These are phyloP conservation scores for Cytospora schulzeri DNA, from an alignment of 2,329 filamentous ascomycete species.

Conservation along the genomic window DNA sequence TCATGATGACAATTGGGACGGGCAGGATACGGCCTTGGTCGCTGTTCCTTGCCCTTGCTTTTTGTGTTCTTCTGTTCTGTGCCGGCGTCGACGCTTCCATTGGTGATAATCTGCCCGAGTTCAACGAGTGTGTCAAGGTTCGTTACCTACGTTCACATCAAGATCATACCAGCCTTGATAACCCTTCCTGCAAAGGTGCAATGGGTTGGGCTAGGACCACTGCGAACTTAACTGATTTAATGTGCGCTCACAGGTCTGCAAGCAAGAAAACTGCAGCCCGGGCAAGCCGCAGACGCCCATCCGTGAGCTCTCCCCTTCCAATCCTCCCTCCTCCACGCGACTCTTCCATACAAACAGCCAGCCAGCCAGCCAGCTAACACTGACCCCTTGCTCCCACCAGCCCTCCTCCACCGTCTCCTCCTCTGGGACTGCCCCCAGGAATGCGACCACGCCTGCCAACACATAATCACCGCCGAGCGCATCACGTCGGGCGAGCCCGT, in stretches of 20 bases:
- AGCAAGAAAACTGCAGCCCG: constrained; percentile 74
- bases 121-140: constrained; percentile 84
- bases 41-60: constrained; percentile 36
- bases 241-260: constrained; percentile 67
- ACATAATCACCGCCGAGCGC: constrained; percentile 78
- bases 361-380: constrained; percentile 10
- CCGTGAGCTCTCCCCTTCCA: constrained; percentile 56
- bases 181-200: constrained; percentile 20
- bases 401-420: constrained; percentile 80
- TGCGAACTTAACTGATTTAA: background rate
- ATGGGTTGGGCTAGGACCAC: background rate
- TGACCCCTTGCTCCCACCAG: constrained; percentile 47
- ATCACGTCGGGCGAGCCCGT: constrained; percentile 66
- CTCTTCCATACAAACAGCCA: constrained; percentile 7
- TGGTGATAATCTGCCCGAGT: constrained; percentile 86
- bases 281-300: constrained; percentile 63
- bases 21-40: constrained; percentile 37
- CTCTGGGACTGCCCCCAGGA: constrained; percentile 91
- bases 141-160: constrained; percentile 32
- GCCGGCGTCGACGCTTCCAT: constrained; percentile 66
- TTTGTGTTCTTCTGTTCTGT: constrained; percentile 45
- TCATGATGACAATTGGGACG: constrained; percentile 37
- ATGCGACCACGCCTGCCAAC: constrained; percentile 98
- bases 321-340: constrained; percentile 11
- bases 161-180: background rate